Evolutionary conservation across 192 early-diverging fungal species (phyloP).

Genomic region (Coemansia sp.): DNA sequence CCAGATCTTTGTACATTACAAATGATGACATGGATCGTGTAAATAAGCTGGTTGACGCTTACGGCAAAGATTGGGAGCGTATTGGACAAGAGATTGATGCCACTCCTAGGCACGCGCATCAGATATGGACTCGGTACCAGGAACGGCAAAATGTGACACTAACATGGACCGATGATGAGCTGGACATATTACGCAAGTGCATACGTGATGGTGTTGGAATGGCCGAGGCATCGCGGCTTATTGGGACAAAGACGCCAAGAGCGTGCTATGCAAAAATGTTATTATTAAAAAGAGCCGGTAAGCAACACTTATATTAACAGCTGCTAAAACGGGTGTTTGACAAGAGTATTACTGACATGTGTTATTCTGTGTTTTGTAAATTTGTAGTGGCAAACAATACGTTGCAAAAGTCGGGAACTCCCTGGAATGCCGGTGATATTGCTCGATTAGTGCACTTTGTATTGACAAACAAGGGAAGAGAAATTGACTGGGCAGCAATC

Average conservation of each 20-base stretch:
- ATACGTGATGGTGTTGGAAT: too few relatives aligned
- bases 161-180: not conserved
- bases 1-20: not conserved
- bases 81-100: not conserved
- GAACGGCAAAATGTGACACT: not conserved
- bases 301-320: not conserved
- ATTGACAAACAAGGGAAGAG: not conserved
- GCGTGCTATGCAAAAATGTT: not conserved
- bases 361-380: not conserved
- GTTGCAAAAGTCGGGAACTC: not conserved
- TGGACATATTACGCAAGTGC: not conserved
- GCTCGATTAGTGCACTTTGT: not conserved
- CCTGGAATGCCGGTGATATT: not conserved
- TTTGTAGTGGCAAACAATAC: not conserved
- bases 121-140: not conserved
- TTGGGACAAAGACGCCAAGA: not conserved
- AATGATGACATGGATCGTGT: not conserved
- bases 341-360: not conserved
- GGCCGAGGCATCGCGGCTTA: too few relatives aligned
- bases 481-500: not conserved
- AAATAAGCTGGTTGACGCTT: not conserved
- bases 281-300: not conserved
- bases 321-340: not conserved
- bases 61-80: not conserved
- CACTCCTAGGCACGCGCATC: conserved; percentile 6